Base-by-base conservation (phyloP, 1,139 yeast genomes). In the Candida albicans region DNA sequence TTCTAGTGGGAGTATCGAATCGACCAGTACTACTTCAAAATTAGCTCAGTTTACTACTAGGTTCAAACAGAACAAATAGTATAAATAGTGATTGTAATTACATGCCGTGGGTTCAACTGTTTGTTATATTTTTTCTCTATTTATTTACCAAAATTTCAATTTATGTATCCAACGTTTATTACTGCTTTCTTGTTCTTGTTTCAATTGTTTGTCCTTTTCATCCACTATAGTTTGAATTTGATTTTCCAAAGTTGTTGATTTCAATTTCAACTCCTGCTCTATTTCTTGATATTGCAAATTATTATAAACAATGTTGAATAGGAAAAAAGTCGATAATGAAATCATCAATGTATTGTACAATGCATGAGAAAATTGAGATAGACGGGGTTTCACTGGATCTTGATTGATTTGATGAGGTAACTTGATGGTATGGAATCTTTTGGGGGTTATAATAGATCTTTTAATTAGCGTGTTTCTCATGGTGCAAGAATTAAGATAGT, bases 11-110 rank as follows among this genome's bases (percentile, higher is more conserved):
- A 59, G 52, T 58, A 62, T 30, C 53, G 58, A 47, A 7, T 64
- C 68, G 26, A 59, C 52, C 37, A 52, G 63, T 9, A 60, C 73
- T 1, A 68, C 74, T 4, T 61, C 73, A 24, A 71, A 67, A 52
- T 70, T 72, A 55, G 75, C 77, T 15, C 68, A 68, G 50, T 71
- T 70, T 50, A 64, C 75, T 53, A 63, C 65, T 35, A 61, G 65
- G 49, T 68, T 69, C 48, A 56, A 59, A 36, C 44, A 40, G 59
- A 15, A 24, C 4, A 15, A 30, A 24, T 34, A 29, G 33, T 29
- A 34, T 12, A 11, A 10, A 5, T 39, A n/a, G 22, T n/a, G n/a
- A n/a, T n/a, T n/a, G n/a, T n/a, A n/a, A n/a, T n/a, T n/a, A n/a
- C n/a, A n/a, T n/a, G n/a, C n/a, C n/a, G n/a, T n/a, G n/a, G n/a